Percentiles rank a stretch among this genome's conserved stretches.
Evolutionary conservation across 2,329 filamentous ascomycete species (phyloP).

Genomic region (Colletotrichum costaricense): DNA sequence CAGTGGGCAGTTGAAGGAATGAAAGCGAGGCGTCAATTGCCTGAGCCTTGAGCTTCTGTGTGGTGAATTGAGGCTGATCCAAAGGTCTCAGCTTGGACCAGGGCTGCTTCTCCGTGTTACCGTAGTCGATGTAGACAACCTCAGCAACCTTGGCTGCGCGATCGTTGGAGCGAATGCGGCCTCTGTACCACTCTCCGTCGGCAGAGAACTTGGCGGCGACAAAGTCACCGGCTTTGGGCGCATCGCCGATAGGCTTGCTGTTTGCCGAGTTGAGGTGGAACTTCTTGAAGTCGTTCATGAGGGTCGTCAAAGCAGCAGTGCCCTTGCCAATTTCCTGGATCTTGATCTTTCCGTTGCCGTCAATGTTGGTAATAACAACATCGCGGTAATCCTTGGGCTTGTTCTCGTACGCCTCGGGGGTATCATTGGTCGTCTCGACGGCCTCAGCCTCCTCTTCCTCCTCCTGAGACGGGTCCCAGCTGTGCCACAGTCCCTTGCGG

Average conservation of each 20-base stretch:
- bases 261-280: constrained; percentile 91
- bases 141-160: constrained; percentile 89
- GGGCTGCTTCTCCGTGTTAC: constrained; percentile 89
- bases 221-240: constrained; percentile 90
- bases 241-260: constrained; percentile 75
- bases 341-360: constrained; percentile 84
- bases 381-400: constrained; percentile 89
- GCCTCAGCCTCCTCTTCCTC: constrained; percentile 68
- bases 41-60: constrained; percentile 86
- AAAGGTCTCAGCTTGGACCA: constrained; percentile 89
- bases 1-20: constrained; percentile 87
- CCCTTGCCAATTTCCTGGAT: constrained; percentile 90
- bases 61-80: constrained; percentile 80
- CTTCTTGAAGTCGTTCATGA: constrained; percentile 91
- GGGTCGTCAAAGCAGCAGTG: constrained; percentile 83
- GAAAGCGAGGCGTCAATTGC: constrained; percentile 88
- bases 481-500: constrained; percentile 89
- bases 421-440: constrained; percentile 59
- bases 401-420: constrained; percentile 64
- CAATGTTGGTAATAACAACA: constrained; percentile 91
- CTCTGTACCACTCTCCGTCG: constrained; percentile 95
- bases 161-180: constrained; percentile 90
- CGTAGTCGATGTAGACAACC: constrained; percentile 95
- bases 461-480: constrained; percentile 91
- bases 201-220: constrained; percentile 92